Conservation (phyloP, 2,329 filamentous ascomycete species). For the Xylaria sp. region DNA sequence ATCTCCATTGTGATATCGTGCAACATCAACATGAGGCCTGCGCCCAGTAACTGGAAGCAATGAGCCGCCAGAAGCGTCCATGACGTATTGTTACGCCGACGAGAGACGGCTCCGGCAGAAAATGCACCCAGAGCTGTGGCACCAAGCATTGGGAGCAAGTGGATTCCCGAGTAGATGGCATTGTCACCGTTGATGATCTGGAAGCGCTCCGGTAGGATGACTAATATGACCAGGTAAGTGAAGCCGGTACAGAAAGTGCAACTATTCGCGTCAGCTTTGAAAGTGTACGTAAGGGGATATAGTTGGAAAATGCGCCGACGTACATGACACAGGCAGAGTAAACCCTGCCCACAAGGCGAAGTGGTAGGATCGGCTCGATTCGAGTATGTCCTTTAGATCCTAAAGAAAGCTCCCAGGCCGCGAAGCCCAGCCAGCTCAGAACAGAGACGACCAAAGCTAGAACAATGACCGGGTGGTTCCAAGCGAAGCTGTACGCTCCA, state of each 20-base stretch:
- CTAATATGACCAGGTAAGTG: conserved; percentile 67
- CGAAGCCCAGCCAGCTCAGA: conserved; percentile 61
- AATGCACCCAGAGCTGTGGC: conserved; percentile 68
- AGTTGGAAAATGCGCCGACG: conserved; percentile 40
- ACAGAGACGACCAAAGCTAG: conserved; percentile 59
- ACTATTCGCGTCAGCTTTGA: conserved; percentile 48
- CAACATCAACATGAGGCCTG: conserved; percentile 62
- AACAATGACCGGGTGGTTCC: conserved; percentile 64
- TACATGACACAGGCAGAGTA: conserved; percentile 64
- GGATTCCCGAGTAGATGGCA: conserved; percentile 65
- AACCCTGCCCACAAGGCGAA: conserved; percentile 59
- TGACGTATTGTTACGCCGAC: conserved; percentile 64
- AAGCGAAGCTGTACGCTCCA: conserved; percentile 62
- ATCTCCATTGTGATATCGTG: conserved; percentile 49
- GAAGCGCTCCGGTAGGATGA: conserved; percentile 69
- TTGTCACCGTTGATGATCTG: conserved; percentile 67
- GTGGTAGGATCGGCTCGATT: conserved; percentile 67
- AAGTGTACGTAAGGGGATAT: neutral
- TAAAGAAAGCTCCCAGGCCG: conserved; percentile 63
- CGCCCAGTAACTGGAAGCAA: conserved; percentile 63
- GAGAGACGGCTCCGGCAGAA: conserved; percentile 64
- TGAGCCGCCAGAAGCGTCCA: conserved; percentile 62
- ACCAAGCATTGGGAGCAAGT: conserved; percentile 68
- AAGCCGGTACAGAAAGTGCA: conserved; percentile 68
- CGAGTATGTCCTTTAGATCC: conserved; percentile 49